Base-by-base conservation (phyloP, 305 asterid genomes). In the Euphrasia arctica region DNA sequence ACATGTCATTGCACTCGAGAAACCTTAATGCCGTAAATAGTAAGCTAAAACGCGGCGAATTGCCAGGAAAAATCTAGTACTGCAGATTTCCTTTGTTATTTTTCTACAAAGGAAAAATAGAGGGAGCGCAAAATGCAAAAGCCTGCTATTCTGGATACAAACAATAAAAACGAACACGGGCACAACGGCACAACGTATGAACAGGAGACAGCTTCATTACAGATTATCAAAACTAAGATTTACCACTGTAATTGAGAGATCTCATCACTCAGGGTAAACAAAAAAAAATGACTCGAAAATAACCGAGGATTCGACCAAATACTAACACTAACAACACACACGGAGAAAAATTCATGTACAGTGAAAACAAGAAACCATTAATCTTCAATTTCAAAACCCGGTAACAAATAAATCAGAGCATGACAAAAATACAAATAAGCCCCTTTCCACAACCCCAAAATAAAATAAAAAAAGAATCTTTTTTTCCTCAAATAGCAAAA, bases 41-140 rank as follows among this genome's bases (percentile, higher is more conserved):
- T 12, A 49, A 8, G 58, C 31, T 56, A 13, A 50, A 25, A 68
- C 39, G 69, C 45, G 29, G 28, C 27, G 64, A 64, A 60, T 34
- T 27, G n/a, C 13, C n/a, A 34, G 32, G 50, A 48, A 22, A 62
- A 36, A 41, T 25, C 54, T 49, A 25, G 27, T 25, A 39, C 22
- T 5, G 9, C 9, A 51, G 10, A 14, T 14, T 51, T 51, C 4
- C 4, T 27, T 54, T 1, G 32, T 10, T 43, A 11, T 18, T 28
- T 36, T 7, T 31, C 29, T 18, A 45, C 47, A 63, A 58, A 43
- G 27, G 27, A 25, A 25, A 25, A 25, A 25, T 55, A 12, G 42
- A 49, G 51, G 42, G 25, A 28, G 71, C 57, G 36, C 8, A 14
- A 54, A 51, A 45, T 36, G 4, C 29, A 59, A 45, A 47, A 43